Evolutionary conservation across 2,329 filamentous ascomycete species (phyloP).

Genomic region (Orbilia ellipsospora): DNA sequence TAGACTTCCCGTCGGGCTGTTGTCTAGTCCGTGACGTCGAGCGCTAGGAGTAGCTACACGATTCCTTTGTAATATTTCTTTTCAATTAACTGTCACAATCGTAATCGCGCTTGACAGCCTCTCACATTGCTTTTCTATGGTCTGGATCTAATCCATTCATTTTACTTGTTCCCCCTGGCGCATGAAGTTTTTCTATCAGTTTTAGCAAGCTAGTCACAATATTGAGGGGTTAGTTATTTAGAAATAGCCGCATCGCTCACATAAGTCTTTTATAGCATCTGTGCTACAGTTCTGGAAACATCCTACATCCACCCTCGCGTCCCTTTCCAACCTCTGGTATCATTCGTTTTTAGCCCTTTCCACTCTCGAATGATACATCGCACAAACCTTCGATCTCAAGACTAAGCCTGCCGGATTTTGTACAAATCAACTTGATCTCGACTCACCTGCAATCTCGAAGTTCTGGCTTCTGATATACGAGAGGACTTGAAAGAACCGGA

Average conservation of each 20-base stretch:
- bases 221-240: neutral
- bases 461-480: slow-evolving; percentile 42
- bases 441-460: slow-evolving; percentile 38
- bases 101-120: slow-evolving; percentile 16
- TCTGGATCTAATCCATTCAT: neutral
- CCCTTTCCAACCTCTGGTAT: neutral
- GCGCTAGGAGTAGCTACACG: neutral
- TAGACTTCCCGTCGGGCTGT: slow-evolving; percentile 26
- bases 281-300: slow-evolving; percentile 49
- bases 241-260: slow-evolving; percentile 11
- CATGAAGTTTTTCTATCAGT: slow-evolving; percentile 8
- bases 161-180: neutral
- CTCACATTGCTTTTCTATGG: slow-evolving; percentile 12
- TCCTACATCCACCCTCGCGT: neutral
- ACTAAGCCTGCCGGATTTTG: slow-evolving; percentile 36
- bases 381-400: slow-evolving; percentile 48
- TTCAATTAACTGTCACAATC: slow-evolving; percentile 14
- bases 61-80: slow-evolving; percentile 5
- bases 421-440: slow-evolving; percentile 36
- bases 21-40: slow-evolving; percentile 16
- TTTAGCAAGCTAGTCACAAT: neutral
- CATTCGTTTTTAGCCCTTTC: neutral
- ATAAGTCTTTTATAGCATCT: slow-evolving; percentile 13
- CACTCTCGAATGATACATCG: slow-evolving; percentile 1
- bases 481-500: slow-evolving; percentile 41